Base-by-base conservation (phyloP, 495 filamentous ascomycete species). In the Immersiella caudata region DNA sequence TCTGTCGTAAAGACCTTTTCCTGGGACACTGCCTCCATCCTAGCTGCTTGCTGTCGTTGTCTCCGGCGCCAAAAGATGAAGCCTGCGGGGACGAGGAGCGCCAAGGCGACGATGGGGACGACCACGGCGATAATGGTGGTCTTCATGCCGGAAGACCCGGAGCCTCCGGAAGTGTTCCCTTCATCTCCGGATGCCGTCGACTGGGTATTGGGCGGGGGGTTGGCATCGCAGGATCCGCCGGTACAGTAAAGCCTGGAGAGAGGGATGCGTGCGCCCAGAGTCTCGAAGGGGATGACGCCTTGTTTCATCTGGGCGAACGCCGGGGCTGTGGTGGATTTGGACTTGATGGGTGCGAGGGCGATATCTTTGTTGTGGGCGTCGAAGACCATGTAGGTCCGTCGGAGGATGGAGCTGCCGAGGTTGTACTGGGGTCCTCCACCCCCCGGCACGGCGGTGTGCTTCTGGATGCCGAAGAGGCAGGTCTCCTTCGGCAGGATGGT, bases 361-460 rank as follows among this genome's bases (percentile, higher is more conserved):
- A 97, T 89, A 70, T 91, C 83, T 71, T 91, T 88, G 74, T 93
- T 94, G 33, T 77, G 81, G 7, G 93, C 78, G 72, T 96, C 93
- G 71, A 92, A 96, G 1, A 96, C 93, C 22, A 93, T 86, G 71
- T 96, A 97, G 1, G 90, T 89, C 58, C 88, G 90, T 65, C 92
- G 87, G 18, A 97, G 80, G 76, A 96, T 92, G 0, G 93, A 93
- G 75, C 93, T 91, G 6, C 93, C 93, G 24, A 96, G 76, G 33
- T 93, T 85, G 57, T 79, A 79, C n/a, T 84, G 21, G 12, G 60
- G 27, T 14, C 14, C 18, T 26, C 22, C 16, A 5, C 27, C 24
- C 54, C 11, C 22, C 18, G 51, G 27, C 12, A 46, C 8, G 20
- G 63, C 26, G 1, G 29, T 52, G 21, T 24, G n/a, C 12, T 69